Conservation (phyloP, 2,329 filamentous ascomycete genomes). For the Verticillium longisporum region DNA sequence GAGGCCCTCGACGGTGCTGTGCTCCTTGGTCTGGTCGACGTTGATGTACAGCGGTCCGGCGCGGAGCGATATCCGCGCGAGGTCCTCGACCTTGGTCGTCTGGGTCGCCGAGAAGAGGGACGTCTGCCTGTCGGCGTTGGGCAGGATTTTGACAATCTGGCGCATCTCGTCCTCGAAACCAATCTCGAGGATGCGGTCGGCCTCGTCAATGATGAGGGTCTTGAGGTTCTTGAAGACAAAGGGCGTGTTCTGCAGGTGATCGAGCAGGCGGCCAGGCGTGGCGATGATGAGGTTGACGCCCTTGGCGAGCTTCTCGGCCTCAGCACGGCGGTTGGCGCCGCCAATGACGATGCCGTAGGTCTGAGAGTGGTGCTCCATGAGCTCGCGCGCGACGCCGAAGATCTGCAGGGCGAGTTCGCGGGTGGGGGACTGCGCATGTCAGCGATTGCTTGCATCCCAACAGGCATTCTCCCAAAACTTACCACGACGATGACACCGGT, state of each 20-base stretch:
- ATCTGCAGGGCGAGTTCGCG: constrained; percentile 93
- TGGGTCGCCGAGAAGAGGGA: constrained; percentile 99
- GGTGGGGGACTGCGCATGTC: constrained; percentile 58
- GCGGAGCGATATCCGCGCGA: constrained; percentile 86
- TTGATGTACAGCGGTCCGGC: constrained; percentile 95
- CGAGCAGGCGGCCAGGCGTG: constrained; percentile 84
- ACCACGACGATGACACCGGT: constrained; percentile 81
- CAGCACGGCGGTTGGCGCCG: constrained; percentile 82
- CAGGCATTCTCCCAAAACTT: background rate
- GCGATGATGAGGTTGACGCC: constrained; percentile 93
- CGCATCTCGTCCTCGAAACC: constrained; percentile 99
- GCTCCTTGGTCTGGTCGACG: constrained; percentile 83
- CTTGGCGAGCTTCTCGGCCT: constrained; percentile 89
- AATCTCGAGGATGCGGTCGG: constrained; percentile 91
- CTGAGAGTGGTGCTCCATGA: constrained; percentile 89
- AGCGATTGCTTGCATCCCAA: no score
- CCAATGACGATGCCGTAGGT: constrained; percentile 96
- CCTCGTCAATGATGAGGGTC: constrained; percentile 91
- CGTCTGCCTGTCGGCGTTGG: constrained; percentile 73
- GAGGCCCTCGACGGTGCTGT: constrained; percentile 85
- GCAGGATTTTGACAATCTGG: constrained; percentile 90
- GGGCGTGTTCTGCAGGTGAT: constrained; percentile 89
- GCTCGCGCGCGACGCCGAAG: constrained; percentile 86
- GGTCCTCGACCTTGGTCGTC: constrained; percentile 96
- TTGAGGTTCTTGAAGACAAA: constrained; percentile 92